These are phyloP conservation scores for Phytopythium ostracodes DNA, from an alignment of 352 stramenopile genomes.

Conservation along the genomic window DNA sequence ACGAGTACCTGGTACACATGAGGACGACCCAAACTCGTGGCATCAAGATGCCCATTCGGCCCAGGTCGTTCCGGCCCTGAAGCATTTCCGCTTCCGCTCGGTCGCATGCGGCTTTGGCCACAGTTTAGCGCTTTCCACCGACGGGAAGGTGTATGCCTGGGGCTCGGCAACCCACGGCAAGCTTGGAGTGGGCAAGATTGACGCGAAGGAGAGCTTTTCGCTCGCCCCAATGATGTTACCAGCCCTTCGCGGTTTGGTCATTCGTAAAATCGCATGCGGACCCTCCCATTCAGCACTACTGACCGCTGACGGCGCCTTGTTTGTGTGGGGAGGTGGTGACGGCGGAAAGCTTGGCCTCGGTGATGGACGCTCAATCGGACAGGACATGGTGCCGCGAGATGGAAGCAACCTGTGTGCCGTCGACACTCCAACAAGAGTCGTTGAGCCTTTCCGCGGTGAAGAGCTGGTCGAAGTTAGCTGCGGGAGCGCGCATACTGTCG, in stretches of 20 bases:
- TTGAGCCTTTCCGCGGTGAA: constrained; percentile 31
- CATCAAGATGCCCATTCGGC: constrained; percentile 49
- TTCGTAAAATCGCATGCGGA: constrained; percentile 70
- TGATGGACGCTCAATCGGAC: constrained; percentile 54
- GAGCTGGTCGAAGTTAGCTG: constrained; percentile 68
- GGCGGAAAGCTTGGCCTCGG: constrained; percentile 68
- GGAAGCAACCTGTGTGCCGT: constrained; percentile 39
- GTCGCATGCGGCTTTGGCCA: constrained; percentile 68
- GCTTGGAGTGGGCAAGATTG: constrained; percentile 48
- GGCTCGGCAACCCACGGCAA: constrained; percentile 71
- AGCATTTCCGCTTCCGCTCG: constrained; percentile 41
- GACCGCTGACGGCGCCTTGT: constrained; percentile 50
- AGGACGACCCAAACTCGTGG: constrained; percentile 40
- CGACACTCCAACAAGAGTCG: constrained; percentile 34
- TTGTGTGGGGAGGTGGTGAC: constrained; percentile 71
- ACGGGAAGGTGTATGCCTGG: constrained; percentile 72
- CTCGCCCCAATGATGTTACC: constrained; percentile 42
- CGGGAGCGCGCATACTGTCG: constrained; percentile 55
- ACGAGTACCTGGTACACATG: constrained; percentile 4
- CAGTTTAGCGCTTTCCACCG: constrained; percentile 55
- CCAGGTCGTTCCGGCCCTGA: constrained; percentile 36
- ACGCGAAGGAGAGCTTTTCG: constrained; percentile 58
- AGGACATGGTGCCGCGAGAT: constrained; percentile 57
- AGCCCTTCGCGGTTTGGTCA: constrained; percentile 21
- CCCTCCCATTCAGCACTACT: constrained; percentile 72